phyloP scores from a whole-genome alignment of 179 eudicot genomes.

The Corrigiola litoralis region DNA sequence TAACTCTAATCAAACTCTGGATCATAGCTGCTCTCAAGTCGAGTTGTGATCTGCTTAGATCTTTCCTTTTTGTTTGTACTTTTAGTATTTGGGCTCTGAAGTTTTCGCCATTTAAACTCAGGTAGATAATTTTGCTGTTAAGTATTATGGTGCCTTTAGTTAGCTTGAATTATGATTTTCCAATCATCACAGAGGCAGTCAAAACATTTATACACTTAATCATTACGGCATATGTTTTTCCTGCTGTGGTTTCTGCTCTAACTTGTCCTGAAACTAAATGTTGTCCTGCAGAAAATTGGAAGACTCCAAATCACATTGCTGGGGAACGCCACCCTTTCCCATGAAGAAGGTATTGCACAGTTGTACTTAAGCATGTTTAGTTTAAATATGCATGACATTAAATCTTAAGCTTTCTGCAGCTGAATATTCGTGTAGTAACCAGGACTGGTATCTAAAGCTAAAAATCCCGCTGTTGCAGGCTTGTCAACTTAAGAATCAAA shows the following conservation, averaged over 20 bases:
- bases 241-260: neutral
- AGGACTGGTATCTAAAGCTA: neutral
- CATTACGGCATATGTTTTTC: neutral
- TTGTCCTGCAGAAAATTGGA: conserved; percentile 35
- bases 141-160: too few species aligned
- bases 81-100: too few species aligned
- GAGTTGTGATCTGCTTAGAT: too few species aligned
- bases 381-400: neutral
- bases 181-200: too few species aligned
- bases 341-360: conserved; percentile 44
- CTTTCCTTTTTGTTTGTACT: neutral
- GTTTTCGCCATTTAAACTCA: too few species aligned
- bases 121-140: too few species aligned
- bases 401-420: neutral
- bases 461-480: conserved; percentile 35
- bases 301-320: conserved; percentile 44
- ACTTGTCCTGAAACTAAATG: neutral
- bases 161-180: too few species aligned
- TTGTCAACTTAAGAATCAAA: conserved; percentile 48
- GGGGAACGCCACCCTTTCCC: conserved; percentile 60
- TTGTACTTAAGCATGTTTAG: neutral
- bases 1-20: neutral
- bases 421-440: neutral
- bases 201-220: neutral
- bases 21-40: neutral